A percentile compares a stretch with the other conserved stretches of the same genome.
Conservation (phyloP, 1,284 basidiomycete species). For the Wolfiporia cocos region DNA sequence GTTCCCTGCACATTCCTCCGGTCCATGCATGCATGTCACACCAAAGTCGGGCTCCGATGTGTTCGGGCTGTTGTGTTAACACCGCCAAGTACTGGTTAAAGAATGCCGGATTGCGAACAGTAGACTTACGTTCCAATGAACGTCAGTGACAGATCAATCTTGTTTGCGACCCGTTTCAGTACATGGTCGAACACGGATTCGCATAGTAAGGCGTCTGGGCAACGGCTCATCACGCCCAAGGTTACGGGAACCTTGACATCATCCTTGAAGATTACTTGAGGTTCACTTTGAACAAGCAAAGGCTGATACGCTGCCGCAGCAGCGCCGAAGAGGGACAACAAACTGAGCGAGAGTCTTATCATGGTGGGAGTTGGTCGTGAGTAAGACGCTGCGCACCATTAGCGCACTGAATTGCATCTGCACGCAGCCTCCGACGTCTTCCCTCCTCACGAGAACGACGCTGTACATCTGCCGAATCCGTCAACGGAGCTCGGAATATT, state of each 20-base stretch:
- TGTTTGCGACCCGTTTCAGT: constrained; percentile 52
- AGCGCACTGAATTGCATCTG: too few species aligned
- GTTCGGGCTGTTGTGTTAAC: constrained; percentile 52
- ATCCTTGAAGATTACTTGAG: neutral
- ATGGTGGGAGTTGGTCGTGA: too few species aligned
- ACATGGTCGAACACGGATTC: constrained; percentile 76
- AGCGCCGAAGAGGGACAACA: neutral
- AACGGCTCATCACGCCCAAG: constrained; percentile 75
- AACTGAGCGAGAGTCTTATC: neutral
- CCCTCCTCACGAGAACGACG: too few species aligned
- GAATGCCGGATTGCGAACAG: neutral
- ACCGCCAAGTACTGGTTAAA: neutral
- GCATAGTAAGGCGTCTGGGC: constrained; percentile 74
- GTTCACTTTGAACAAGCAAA: neutral
- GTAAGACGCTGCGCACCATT: too few species aligned
- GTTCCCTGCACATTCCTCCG: constrained; percentile 80
- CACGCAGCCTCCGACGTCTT: too few species aligned
- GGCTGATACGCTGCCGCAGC: neutral
- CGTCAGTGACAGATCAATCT: constrained; percentile 63
- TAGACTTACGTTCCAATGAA: constrained; percentile 73
- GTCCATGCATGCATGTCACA: constrained; percentile 74
- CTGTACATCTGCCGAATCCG: too few species aligned
- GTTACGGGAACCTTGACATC: constrained; percentile 34
- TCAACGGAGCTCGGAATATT: too few species aligned
- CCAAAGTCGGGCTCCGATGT: constrained; percentile 61